Percentiles rank a stretch among this genome's conserved stretches.
Evolutionary conservation across 2,329 filamentous ascomycete genomes (phyloP).

Genomic region (Paramyrothecium sp.): DNA sequence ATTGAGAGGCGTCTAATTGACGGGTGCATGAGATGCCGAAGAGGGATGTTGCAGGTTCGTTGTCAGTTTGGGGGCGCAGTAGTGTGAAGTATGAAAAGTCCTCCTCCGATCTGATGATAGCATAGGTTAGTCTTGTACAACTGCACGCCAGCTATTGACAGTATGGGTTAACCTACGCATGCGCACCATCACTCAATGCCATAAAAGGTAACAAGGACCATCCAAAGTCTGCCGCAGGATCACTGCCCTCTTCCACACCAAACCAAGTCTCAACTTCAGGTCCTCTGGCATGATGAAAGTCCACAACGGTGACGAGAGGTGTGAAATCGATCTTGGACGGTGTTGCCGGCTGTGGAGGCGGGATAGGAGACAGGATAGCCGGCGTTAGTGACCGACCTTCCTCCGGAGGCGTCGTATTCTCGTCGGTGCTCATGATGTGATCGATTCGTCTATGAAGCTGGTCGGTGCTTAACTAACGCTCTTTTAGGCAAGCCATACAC

Average conservation of each 20-base stretch:
- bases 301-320: slow-evolving; percentile 76
- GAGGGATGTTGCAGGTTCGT: slow-evolving; percentile 69
- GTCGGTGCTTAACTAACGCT: background rate
- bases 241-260: slow-evolving; percentile 68
- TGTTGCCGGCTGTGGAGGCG: slow-evolving; percentile 26
- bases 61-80: slow-evolving; percentile 57
- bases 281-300: slow-evolving; percentile 81
- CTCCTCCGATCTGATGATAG: slow-evolving; percentile 67
- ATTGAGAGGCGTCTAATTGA: slow-evolving; percentile 76
- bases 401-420: slow-evolving; percentile 17
- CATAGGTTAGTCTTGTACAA: background rate
- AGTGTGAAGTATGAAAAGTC: slow-evolving; percentile 99
- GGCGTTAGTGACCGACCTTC: slow-evolving; percentile 13
- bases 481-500: too few relatives aligned
- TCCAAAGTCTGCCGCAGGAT: slow-evolving; percentile 81
- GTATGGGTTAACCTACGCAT: slow-evolving; percentile 63
- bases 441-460: slow-evolving; percentile 4
- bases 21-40: slow-evolving; percentile 96
- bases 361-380: slow-evolving; percentile 28
- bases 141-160: background rate
- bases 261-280: slow-evolving; percentile 95
- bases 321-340: slow-evolving; percentile 44
- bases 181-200: slow-evolving; percentile 92
- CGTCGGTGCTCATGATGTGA: slow-evolving; percentile 25
- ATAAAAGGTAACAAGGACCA: slow-evolving; percentile 95